Percentiles rank a stretch among this genome's conserved stretches.
These are phyloP conservation scores for Saccharomycopsis sp. DNA, from an alignment of 805 yeast genomes.

Conservation along the genomic window DNA sequence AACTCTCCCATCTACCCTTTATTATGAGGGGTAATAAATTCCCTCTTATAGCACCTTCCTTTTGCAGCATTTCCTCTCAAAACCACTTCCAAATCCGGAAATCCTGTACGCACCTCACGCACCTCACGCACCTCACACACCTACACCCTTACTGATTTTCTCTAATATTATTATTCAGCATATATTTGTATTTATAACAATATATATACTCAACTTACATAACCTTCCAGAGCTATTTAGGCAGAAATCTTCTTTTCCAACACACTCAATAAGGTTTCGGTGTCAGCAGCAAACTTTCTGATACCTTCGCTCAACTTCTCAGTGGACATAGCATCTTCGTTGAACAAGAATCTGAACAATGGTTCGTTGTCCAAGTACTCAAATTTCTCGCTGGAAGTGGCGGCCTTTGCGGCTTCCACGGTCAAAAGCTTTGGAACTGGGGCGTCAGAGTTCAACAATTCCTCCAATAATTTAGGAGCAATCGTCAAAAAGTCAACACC, in stretches of 20 bases:
- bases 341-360: conserved; percentile 79
- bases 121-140: no score
- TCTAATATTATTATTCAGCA: no score
- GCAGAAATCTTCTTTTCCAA: conserved; percentile 36
- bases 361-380: conserved; percentile 81
- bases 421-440: conserved; percentile 78
- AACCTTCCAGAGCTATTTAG: conserved; percentile 5
- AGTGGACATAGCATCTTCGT: conserved; percentile 98
- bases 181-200: no score
- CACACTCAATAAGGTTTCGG: conserved; percentile 65
- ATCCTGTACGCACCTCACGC: no score
- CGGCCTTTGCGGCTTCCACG: conserved; percentile 50
- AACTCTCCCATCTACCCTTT: no score
- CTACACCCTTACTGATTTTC: no score
- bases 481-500: conserved; percentile 97
- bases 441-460: conserved; percentile 70
- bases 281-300: conserved; percentile 92
- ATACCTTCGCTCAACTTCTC: conserved; percentile 98
- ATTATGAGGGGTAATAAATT: no score
- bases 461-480: conserved; percentile 87
- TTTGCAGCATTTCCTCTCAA: no score
- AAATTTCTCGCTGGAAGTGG: conserved; percentile 59
- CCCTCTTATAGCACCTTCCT: no score
- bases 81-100: no score
- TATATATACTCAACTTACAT: no score